phyloP scores from a whole-genome alignment of 176 grass and related monocot genomes.

The Leersia perrieri region DNA sequence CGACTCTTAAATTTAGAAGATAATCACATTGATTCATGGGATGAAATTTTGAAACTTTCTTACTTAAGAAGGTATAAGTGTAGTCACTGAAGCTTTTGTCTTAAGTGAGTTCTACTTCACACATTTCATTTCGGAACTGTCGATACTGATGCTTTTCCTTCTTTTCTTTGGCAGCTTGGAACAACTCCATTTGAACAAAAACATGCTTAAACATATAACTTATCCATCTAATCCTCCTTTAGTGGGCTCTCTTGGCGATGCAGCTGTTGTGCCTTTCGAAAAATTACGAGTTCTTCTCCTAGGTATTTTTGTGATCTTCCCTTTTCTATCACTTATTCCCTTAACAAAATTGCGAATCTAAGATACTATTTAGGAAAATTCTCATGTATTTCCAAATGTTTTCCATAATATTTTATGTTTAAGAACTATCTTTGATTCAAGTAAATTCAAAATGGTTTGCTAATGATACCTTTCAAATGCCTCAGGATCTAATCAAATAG shows the following conservation, averaged over 20 bases:
- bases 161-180: slow-evolving; percentile 58
- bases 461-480: slow-evolving; percentile 8
- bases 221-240: slow-evolving; percentile 59
- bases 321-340: not conserved
- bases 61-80: slow-evolving; percentile 67
- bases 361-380: not conserved
- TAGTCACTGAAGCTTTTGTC: not conserved
- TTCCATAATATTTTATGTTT: not conserved
- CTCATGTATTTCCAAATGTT: not conserved
- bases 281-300: slow-evolving; percentile 76
- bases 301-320: slow-evolving; percentile 48
- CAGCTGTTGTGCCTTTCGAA: slow-evolving; percentile 56
- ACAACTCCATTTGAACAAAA: slow-evolving; percentile 92
- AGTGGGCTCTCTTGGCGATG: slow-evolving; percentile 15
- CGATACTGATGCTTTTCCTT: slow-evolving; percentile 14
- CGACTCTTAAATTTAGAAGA: slow-evolving; percentile 88
- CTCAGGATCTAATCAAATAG: slow-evolving; percentile 74
- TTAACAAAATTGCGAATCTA: not conserved
- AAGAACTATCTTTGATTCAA: not conserved
- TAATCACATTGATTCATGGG: slow-evolving; percentile 79
- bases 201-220: slow-evolving; percentile 70
- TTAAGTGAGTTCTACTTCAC: not conserved
- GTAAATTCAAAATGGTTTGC: not conserved
- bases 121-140: slow-evolving; percentile 24
- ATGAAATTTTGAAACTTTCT: slow-evolving; percentile 87